Conservation (phyloP, 768 basidiomycete species). For the Rhizopogon vinicolor region DNA sequence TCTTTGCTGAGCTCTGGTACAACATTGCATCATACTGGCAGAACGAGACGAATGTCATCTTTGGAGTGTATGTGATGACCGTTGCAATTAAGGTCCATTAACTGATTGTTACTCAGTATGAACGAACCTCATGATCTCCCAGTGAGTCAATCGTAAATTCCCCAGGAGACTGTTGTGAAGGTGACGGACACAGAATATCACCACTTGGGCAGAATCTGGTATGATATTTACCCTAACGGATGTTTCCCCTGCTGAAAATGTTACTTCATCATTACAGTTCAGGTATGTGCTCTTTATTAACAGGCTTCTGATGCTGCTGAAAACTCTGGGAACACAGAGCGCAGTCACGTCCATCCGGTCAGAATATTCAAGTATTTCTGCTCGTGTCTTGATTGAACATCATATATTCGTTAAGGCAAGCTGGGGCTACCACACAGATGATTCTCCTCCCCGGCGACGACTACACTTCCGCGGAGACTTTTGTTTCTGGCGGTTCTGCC, state of each 20-base stretch:
- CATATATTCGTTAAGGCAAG: not conserved
- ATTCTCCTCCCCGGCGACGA: conserved; percentile 58
- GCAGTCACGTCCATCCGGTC: conserved; percentile 58
- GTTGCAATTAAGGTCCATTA: not conserved
- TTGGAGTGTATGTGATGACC: conserved; percentile 38
- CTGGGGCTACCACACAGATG: conserved; percentile 46
- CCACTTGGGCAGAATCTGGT: conserved; percentile 39
- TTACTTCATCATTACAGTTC: not conserved
- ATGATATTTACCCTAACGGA: not conserved
- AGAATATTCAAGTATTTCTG: conserved; percentile 33
- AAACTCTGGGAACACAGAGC: conserved; percentile 36
- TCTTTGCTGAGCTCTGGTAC: conserved; percentile 51
- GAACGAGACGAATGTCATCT: conserved; percentile 35
- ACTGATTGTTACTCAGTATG: conserved; percentile 34
- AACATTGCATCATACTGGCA: conserved; percentile 48
- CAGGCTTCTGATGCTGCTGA: not conserved
- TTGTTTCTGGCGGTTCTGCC: conserved; percentile 47
- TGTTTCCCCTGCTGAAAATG: not conserved
- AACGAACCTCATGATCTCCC: conserved; percentile 62
- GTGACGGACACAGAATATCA: conserved; percentile 27
- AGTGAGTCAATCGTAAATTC: conserved; percentile 4
- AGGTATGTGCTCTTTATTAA: not conserved
- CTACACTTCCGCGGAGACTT: conserved; percentile 50
- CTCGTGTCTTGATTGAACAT: not conserved
- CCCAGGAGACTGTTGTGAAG: not conserved